These are phyloP conservation scores for Paecilomyces sp. DNA, from an alignment of 2,329 filamentous ascomycete genomes.

Conservation along the genomic window DNA sequence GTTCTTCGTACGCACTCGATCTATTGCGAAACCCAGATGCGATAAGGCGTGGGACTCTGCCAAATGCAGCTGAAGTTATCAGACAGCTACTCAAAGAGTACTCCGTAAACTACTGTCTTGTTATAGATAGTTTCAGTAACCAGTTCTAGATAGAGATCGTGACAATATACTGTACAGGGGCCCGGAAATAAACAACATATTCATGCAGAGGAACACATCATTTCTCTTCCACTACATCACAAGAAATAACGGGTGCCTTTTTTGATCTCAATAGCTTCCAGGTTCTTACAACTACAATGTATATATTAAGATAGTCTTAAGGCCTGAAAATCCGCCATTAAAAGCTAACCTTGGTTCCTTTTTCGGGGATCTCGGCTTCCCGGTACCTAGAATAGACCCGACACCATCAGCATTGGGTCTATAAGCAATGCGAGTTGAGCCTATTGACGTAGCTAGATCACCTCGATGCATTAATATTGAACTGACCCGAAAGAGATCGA, in stretches of 20 bases:
- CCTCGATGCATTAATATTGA: neutral
- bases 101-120: too few species aligned
- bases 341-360: neutral
- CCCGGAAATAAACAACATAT: too few species aligned
- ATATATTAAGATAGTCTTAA: neutral
- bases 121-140: too few species aligned
- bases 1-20: neutral
- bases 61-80: too few species aligned
- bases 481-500: neutral
- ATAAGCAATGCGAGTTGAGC: neutral
- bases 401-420: neutral
- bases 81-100: too few species aligned
- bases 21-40: neutral
- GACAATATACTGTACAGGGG: too few species aligned
- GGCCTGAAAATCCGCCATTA: neutral
- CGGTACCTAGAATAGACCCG: neutral
- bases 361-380: neutral
- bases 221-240: too few species aligned
- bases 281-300: too few species aligned
- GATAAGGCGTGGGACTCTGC: neutral
- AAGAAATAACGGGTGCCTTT: too few species aligned
- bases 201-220: too few species aligned
- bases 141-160: too few species aligned
- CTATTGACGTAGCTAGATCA: neutral
- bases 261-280: too few species aligned